Evolutionary conservation across 306 rosid species (phyloP), one percentile per base, ranked within the genome.

Genomic region (Begonia fuchsioides): DNA sequence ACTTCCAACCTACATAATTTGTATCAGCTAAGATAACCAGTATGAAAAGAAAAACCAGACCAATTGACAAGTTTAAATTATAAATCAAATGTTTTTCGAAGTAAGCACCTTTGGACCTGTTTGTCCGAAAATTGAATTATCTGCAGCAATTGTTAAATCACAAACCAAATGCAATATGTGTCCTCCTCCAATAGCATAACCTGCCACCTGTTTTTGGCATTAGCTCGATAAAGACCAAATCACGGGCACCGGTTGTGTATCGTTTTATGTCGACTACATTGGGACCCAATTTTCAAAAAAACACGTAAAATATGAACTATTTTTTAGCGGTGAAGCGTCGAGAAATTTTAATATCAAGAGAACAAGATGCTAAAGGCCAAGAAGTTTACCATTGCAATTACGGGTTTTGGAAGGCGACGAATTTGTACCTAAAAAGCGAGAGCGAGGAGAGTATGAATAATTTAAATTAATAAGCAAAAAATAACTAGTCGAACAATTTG

Each of bases 121-220:
- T 75, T 88, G 97, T 55, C 97, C 97, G 61, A 88, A 84, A 43
- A 84, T 69, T 18, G 93, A 92, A 72, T 90, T 84, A 57, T 81
- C 93, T 32, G 93, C 95, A 44, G 95, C 92, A 51, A 88, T 84
- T 43, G 97, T 88, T 50, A 88, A 73, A 73, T 84, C 97, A 61
- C 93, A 84, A 46, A 84, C 84, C 93, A 88, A 84, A 54, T 76
- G 95, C 38, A 81, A 51, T 49, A 88, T 15, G 56, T 88, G 93
- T 18, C 95, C 93, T 66, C 97, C 97, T 65, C 97, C 90, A 72
- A 69, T 60, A 50, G 97, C 97, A 76, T 81, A 90, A 67, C 97
- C 90, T 61, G 95, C 84, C 56, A 84, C 97, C 97, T 88, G 70
- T 55, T 56, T 66, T 39, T 53, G 51, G 51, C 38, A 52, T 38